Evolutionary conservation across 257 asterid genomes (phyloP), one percentile per base, ranked within the genome.

Genomic region (Solanum pennellii): DNA sequence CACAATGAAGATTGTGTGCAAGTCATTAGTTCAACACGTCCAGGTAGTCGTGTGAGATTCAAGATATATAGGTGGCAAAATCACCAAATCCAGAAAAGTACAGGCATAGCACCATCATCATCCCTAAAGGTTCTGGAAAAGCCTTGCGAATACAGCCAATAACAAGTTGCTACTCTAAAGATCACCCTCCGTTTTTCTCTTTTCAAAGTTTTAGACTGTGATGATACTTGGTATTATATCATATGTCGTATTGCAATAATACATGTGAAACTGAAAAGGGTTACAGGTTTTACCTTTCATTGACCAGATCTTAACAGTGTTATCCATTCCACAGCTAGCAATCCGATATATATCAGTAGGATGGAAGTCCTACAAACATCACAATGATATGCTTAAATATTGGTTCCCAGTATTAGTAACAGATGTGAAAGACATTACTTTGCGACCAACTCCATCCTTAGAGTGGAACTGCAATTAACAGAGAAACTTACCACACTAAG

Each of bases 291-390:
- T 87, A 97, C 99, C 99, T 95, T 95, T 94, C 98, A 96, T 94
- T 66, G 99, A 97, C 99, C 99, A 97, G 87, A 95, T 97, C 90
- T 95, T 97, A 83, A 97, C 96, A 73, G 98, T 95, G 89, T 95
- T 97, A 91, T 97, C 99, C 99, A 97, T 97, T 91, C 99, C 99
- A 92, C 99, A 97, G 93, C 99, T 97, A 66, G 99, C 98, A 66
- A 95, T 94, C 47, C 97, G 97, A 90, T 94, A 92, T 77, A 94
- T 94, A 89, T 97, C 99, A 69, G 99, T 95, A 31, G 98, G 99
- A 91, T 97, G 99, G 91, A 97, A 97, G 91, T 97, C 99, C 99
- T 97, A 89, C 16, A 41, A 83, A 27, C 29, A 27, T 27, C 29
- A 27, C 29, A 27, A 27, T 73, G 77, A 90, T 86, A 87, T 71